Evolutionary conservation across 1,284 basidiomycete species (phyloP).

Genomic region (Coniferiporia weirii): DNA sequence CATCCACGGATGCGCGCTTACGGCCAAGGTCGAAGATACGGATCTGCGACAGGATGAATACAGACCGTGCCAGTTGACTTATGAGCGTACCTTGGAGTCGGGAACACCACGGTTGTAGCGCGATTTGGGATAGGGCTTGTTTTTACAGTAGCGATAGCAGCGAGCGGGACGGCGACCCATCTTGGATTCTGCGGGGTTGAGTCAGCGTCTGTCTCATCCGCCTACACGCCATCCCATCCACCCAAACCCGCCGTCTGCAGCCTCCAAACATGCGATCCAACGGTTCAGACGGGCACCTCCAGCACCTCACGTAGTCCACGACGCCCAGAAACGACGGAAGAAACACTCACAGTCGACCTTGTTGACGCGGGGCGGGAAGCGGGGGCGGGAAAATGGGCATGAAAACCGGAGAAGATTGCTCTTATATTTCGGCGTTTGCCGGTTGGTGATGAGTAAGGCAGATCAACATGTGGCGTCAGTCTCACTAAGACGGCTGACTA

Average conservation of each 20-base stretch:
- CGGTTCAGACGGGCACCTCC: background rate
- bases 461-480: too few relatives aligned
- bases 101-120: constrained; percentile 99
- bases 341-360: too few relatives aligned
- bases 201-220: constrained; percentile 7
- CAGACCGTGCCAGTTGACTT: background rate
- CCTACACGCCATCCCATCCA: constrained; percentile 5
- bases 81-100: constrained; percentile 70
- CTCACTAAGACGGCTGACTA: too few relatives aligned
- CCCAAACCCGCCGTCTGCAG: background rate
- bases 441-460: too few relatives aligned
- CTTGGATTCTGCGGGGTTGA: constrained; percentile 23
- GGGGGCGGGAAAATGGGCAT: too few relatives aligned
- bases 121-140: constrained; percentile 94
- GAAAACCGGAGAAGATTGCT: too few relatives aligned
- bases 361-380: too few relatives aligned
- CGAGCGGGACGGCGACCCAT: constrained; percentile 97
- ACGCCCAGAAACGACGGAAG: too few relatives aligned
- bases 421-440: too few relatives aligned
- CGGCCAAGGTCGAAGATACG: constrained; percentile 93
- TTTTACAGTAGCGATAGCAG: constrained; percentile 98
- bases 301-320: background rate
- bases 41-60: constrained; percentile 49
- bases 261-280: background rate
- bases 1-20: constrained; percentile 93